phyloP scores from a whole-genome alignment of 2,329 filamentous ascomycete species.

The Fusarium sp. region DNA sequence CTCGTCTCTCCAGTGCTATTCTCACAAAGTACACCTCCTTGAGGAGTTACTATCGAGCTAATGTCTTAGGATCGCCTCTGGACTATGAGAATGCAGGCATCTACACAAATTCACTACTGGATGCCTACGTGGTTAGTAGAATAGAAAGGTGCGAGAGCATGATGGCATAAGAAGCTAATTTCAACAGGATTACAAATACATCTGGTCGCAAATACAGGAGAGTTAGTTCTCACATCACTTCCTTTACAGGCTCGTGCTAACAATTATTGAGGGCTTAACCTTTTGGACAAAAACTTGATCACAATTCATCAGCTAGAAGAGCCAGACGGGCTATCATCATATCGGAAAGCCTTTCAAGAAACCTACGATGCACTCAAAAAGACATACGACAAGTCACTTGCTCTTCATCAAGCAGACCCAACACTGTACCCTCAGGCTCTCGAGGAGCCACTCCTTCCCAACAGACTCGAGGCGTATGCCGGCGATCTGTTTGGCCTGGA shows the following conservation, averaged over 20 bases:
- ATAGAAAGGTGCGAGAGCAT: too few relatives aligned
- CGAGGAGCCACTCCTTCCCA: neutral
- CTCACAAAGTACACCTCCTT: constrained; percentile 19
- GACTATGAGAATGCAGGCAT: constrained; percentile 26
- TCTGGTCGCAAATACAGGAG: constrained; percentile 6
- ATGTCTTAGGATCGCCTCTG: constrained; percentile 18
- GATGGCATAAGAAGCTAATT: neutral
- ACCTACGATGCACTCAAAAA: neutral
- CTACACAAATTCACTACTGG: constrained; percentile 10
- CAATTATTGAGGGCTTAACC: neutral
- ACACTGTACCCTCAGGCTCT: neutral
- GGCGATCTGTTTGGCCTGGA: constrained; percentile 8
- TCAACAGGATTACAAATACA: constrained; percentile 11
- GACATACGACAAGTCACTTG: neutral
- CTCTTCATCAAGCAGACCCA: neutral
- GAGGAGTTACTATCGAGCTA: constrained; percentile 15
- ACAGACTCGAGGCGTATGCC: neutral
- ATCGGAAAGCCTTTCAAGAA: neutral
- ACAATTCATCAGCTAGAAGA: neutral
- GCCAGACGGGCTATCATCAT: neutral
- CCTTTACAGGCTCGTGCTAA: neutral
- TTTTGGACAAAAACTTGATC: neutral
- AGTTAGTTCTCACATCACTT: neutral
- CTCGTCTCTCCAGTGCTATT: constrained; percentile 2
- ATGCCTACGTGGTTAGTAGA: constrained; percentile 17